Percentiles rank a stretch among this genome's conserved stretches.
phyloP scores from a whole-genome alignment of 2,329 filamentous ascomycete species.

The Leptographium flavum region DNA sequence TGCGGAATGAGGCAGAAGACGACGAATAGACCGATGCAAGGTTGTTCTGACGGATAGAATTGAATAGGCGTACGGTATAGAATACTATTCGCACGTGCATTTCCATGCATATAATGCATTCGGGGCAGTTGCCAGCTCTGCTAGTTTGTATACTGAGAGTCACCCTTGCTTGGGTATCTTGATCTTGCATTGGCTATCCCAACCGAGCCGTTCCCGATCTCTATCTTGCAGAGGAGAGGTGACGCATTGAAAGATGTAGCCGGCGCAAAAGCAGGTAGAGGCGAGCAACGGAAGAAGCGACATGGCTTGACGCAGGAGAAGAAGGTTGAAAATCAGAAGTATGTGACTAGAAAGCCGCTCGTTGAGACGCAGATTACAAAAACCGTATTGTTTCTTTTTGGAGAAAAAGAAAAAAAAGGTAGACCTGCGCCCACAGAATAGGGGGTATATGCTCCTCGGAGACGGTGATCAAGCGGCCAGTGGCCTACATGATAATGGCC shows the following conservation, averaged over 20 bases:
- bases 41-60: too few relatives aligned
- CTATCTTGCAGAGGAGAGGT: not conserved
- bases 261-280: not conserved
- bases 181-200: not conserved
- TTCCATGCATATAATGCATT: not conserved
- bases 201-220: constrained; percentile 1
- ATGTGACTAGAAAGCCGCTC: not conserved
- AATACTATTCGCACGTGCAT: too few relatives aligned
- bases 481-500: constrained; percentile 51
- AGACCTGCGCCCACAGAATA: not conserved
- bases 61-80: too few relatives aligned
- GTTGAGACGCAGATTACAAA: constrained; percentile 1
- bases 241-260: not conserved
- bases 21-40: too few relatives aligned
- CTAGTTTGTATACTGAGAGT: not conserved
- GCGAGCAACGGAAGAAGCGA: not conserved
- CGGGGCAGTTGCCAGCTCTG: not conserved
- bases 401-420: not conserved
- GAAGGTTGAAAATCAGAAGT: not conserved
- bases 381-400: not conserved
- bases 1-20: constrained; percentile 17
- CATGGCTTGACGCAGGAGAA: not conserved
- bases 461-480: not conserved
- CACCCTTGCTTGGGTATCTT: not conserved
- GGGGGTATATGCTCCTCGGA: not conserved